Base-by-base conservation (phyloP, 2,329 filamentous ascomycete species). In the Penicillium sp. region DNA sequence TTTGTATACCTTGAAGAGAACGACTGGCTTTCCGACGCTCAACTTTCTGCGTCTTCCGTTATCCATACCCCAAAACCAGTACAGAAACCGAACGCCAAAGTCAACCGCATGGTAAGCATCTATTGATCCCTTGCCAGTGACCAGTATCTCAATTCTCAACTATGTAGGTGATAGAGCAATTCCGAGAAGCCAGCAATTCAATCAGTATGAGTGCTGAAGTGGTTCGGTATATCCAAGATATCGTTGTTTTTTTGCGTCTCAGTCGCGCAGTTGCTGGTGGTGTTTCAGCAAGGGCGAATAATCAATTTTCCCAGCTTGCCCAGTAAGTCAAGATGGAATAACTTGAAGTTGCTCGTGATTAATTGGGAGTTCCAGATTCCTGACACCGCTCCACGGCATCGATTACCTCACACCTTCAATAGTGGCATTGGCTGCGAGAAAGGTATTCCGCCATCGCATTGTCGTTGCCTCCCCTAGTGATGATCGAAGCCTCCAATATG, bases 401-500 rank as follows among this genome's bases (percentile, higher is more conserved):
- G 83, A 88, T 65, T 98, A 88, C 71, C 87, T 91, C 5, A 92
- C 93, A 0, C 93, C 95, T 0, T 90, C 91, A 1, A 83, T 98
- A 26, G 88, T 97, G 21, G 86, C 83, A 8, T 80, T 99, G 46
- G 95, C 95, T 5, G 87, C 89, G 2, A 86, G 86, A 59, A 98
- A 98, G 77, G 84, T 96, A 24, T 99, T 96, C 70, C 82, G 89
- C 19, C 95, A 99, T 76, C 87, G 92, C 9, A 86, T 99, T 31
- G 75, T 84, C 14, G 83, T 97, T 54, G 85, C 89, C 0, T 75
- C 77, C 1, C 83, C 90, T 1, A 83, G 86, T 59, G 85, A 87
- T 56, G 95, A 98, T 77, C 83, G 92, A 48, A 97, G 92, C 71
- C 83, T 96, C 79, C 91, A 96, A 72, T 99, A 96, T 87, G 95